Evolutionary conservation across 257 asterid genomes (phyloP).

Genomic region (Solanum clarkiae): DNA sequence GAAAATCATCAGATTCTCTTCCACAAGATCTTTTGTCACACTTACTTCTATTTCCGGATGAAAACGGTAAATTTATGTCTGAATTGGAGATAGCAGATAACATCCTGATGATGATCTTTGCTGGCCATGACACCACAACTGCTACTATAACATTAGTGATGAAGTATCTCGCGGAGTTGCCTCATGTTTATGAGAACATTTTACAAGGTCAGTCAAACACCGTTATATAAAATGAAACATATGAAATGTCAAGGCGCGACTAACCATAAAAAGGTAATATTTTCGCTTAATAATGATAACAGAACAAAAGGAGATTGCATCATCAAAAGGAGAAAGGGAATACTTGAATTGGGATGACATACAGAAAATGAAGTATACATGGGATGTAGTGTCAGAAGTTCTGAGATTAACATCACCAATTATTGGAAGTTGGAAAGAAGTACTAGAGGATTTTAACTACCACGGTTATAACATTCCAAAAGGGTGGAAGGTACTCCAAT

Average conservation of each 20-base stretch:
- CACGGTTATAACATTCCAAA: conserved; percentile 65
- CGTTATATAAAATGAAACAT: neutral
- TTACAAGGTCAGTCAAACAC: conserved; percentile 29
- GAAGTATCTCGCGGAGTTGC: conserved; percentile 49
- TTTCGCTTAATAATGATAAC: neutral
- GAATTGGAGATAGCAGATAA: conserved; percentile 53
- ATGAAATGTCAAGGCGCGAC: neutral
- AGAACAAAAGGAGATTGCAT: conserved; percentile 59
- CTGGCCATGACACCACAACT: conserved; percentile 74
- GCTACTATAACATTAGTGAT: conserved; percentile 42
- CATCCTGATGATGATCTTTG: conserved; percentile 54
- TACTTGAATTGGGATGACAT: conserved; percentile 66
- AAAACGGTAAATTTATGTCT: conserved; percentile 48
- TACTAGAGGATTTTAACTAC: conserved; percentile 36
- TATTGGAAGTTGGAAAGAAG: conserved; percentile 55
- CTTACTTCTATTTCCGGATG: conserved; percentile 40
- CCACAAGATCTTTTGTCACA: conserved; percentile 66
- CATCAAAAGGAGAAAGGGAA: conserved; percentile 29
- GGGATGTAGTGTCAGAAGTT: conserved; percentile 24
- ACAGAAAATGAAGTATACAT: conserved; percentile 9
- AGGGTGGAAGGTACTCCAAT: conserved; percentile 65
- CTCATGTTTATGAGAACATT: conserved; percentile 47
- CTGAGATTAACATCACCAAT: conserved; percentile 48
- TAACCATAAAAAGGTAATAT: neutral
- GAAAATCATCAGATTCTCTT: conserved; percentile 17